Evolutionary conservation across 495 filamentous ascomycete genomes (phyloP), one percentile per base, ranked within the genome.

Genomic region (Aspergillus olivimuriae): DNA sequence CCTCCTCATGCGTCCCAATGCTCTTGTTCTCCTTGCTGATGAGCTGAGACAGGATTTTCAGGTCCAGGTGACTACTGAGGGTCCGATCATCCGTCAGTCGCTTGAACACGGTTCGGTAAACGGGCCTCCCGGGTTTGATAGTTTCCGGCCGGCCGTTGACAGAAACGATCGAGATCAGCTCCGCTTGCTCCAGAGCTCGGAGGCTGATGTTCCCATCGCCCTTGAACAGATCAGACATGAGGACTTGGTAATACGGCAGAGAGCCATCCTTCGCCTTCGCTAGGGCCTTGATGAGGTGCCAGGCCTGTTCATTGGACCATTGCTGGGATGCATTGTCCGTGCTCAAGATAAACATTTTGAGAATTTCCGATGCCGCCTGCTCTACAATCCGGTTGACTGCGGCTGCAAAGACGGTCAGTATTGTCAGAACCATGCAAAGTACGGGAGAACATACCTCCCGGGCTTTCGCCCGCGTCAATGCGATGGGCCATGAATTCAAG

Each of bases 301-400:
- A 98, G 1, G 88, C 92, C 62, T 96, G 92, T 57, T 90, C 81
- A 18, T 76, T 69, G 1, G 75, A 80, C 87, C 88, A 98, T 40
- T 77, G 58, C 16, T 58, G 53, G 64, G 41, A 73, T 69, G 34
- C 50, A 1, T 56, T 56, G 14, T 68, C 62, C 2, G 52, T 44
- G 22, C 72, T 75, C 1, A 95, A 70, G 20, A 97, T 74, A 68
- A 89, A 97, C 73, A 94, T 87, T 57, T 96, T 94, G 41, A 95
- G 58, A 34, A 98, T 90, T 58, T 97, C 94, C 2, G 83, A 84
- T 8, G 88, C 82, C 7, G 83, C 82, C 50, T 94, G 87, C 24
- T 87, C 81, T 32, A 92, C 86, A 41, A 98, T 97, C 50, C 94
- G 87, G 23, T 77, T 67, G 11, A 96, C 84, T n/a, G 92, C 92